Evolutionary conservation across 2,329 filamentous ascomycete species (phyloP).

Genomic region (Plectosphaerella sp.): DNA sequence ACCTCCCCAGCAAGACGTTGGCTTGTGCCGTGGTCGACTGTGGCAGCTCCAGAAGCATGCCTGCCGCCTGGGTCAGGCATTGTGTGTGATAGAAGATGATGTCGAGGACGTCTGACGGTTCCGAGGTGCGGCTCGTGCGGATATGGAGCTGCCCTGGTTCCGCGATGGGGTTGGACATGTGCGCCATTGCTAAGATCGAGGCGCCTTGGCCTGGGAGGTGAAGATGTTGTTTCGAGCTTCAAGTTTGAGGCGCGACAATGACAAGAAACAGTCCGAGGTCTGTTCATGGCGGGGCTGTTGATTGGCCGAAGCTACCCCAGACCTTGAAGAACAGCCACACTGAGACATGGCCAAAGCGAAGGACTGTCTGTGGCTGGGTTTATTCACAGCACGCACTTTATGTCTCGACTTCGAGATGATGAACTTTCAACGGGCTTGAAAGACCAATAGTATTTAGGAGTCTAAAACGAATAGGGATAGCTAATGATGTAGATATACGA

Average conservation of each 20-base stretch:
- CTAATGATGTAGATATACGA: too few species aligned
- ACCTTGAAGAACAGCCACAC: not conserved
- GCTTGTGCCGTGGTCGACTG: constrained; percentile 84
- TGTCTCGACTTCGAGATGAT: too few species aligned
- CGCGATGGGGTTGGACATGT: constrained; percentile 61
- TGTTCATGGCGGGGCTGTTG: not conserved
- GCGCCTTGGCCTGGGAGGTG: not conserved
- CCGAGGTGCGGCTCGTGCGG: constrained; percentile 47
- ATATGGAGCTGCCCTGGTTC: constrained; percentile 65
- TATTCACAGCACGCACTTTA: too few species aligned
- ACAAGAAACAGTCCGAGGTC: not conserved
- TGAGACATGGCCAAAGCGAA: not conserved
- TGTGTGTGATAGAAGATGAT: constrained; percentile 68
- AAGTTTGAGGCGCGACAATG: not conserved
- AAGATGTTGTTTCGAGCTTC: not conserved
- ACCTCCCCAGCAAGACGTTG: constrained; percentile 75
- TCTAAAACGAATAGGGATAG: too few species aligned
- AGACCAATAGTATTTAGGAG: too few species aligned
- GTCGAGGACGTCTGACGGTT: constrained; percentile 67
- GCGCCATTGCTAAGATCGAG: constrained; percentile 6
- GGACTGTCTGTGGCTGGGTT: too few species aligned
- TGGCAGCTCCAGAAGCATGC: constrained; percentile 75
- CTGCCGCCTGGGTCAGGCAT: constrained; percentile 71
- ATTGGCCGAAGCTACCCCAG: constrained; percentile 1
- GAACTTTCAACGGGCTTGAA: too few species aligned